Percentiles rank a stretch among this genome's conserved stretches.
Evolutionary conservation across 768 basidiomycete genomes (phyloP).

Genomic region (Lentinula detonsa): DNA sequence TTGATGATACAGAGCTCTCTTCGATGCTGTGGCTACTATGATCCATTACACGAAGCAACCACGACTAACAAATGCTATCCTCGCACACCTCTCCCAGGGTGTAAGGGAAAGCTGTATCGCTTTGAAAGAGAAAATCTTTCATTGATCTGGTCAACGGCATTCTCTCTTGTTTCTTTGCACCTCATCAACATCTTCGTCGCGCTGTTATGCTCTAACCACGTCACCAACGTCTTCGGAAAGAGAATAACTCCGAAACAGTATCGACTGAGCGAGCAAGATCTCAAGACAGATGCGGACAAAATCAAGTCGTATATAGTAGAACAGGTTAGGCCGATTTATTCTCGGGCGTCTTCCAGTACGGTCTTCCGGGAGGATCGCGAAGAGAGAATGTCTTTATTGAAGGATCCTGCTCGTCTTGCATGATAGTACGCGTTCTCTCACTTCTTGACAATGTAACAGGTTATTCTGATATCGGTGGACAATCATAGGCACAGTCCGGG

Average conservation of each 20-base stretch:
- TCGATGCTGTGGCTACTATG: constrained; percentile 63
- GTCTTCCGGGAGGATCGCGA: constrained; percentile 19
- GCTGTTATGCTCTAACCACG: constrained; percentile 65
- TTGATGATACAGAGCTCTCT: constrained; percentile 56
- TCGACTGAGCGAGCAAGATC: constrained; percentile 44
- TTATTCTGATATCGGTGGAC: not conserved
- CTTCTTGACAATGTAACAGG: too few species aligned
- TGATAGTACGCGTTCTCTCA: too few species aligned
- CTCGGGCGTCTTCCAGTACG: constrained; percentile 15
- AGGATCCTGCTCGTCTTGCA: not conserved
- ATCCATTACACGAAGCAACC: constrained; percentile 52
- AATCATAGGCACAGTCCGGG: not conserved
- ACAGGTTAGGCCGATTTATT: constrained; percentile 14
- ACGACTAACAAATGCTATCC: constrained; percentile 56
- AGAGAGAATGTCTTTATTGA: constrained; percentile 8
- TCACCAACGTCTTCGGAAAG: constrained; percentile 56
- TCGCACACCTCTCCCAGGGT: constrained; percentile 58
- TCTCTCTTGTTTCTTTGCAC: constrained; percentile 54
- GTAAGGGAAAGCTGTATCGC: constrained; percentile 50
- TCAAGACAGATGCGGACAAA: constrained; percentile 33
- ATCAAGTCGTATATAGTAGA: constrained; percentile 10
- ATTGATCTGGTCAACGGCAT: constrained; percentile 43
- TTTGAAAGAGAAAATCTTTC: constrained; percentile 47
- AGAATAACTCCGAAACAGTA: constrained; percentile 58
- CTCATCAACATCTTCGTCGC: constrained; percentile 52